Percentiles rank a stretch among this genome's conserved stretches.
These are phyloP conservation scores for Kodamaea kakaduensis DNA, from an alignment of 805 yeast species.

Conservation along the genomic window DNA sequence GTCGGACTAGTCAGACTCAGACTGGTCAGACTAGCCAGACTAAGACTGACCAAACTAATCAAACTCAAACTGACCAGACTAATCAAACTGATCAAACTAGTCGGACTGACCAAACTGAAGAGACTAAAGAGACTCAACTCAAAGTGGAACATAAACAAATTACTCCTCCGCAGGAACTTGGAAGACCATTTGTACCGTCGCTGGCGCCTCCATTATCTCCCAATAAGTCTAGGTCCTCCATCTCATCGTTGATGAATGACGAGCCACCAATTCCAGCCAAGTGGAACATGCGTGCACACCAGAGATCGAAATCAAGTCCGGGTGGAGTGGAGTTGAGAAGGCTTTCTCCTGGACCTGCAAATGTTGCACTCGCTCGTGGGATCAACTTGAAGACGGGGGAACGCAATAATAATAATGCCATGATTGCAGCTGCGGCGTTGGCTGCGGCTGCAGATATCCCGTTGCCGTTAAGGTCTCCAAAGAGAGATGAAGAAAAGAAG, in stretches of 20 bases:
- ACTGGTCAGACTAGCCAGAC: too few species aligned
- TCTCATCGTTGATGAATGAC: constrained; percentile 14
- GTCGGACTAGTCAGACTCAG: too few species aligned
- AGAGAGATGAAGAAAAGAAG: constrained; percentile 5
- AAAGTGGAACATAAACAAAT: too few species aligned
- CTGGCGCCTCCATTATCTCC: background rate
- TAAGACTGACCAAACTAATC: too few species aligned
- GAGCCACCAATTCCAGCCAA: constrained; percentile 14
- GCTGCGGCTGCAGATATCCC: constrained; percentile 82
- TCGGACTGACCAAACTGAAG: background rate
- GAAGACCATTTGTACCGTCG: too few species aligned
- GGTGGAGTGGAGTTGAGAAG: constrained; percentile 5
- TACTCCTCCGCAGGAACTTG: too few species aligned
- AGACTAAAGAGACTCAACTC: constrained; percentile 1
- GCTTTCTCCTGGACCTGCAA: constrained; percentile 45
- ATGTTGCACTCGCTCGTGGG: constrained; percentile 38
- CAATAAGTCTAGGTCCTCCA: constrained; percentile 9
- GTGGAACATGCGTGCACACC: constrained; percentile 21
- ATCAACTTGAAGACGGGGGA: constrained; percentile 32
- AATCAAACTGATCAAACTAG: background rate
- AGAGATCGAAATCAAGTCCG: constrained; percentile 23
- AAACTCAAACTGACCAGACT: background rate
- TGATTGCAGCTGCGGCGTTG: constrained; percentile 78
- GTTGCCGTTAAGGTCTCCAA: constrained; percentile 41
- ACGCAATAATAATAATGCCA: constrained; percentile 45